Conservation (phyloP, 2,329 filamentous ascomycete genomes). For the Diplodia sapinea region DNA sequence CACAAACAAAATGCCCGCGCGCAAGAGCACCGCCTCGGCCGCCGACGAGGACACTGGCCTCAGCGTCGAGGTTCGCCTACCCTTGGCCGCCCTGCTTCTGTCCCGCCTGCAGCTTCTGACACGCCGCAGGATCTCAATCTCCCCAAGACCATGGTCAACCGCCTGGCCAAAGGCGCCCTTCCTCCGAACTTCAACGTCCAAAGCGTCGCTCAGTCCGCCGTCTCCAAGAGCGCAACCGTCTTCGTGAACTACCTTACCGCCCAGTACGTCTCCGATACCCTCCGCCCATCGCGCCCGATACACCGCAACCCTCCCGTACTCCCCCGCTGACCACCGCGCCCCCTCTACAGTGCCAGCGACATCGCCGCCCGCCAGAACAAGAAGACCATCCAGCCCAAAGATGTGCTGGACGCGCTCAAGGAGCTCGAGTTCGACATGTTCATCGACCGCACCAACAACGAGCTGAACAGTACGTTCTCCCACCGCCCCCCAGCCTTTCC, state of each 20-base stretch:
- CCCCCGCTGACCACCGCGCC: background rate
- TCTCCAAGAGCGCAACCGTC: conserved; percentile 81
- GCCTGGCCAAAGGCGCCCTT: conserved; percentile 78
- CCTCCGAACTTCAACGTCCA: conserved; percentile 84
- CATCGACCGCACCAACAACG: conserved; percentile 72
- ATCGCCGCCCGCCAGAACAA: conserved; percentile 69
- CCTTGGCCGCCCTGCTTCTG: background rate
- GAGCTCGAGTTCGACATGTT: conserved; percentile 77
- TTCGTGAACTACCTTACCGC: conserved; percentile 82
- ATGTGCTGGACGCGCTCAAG: conserved; percentile 79
- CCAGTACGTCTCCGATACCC: conserved; percentile 62
- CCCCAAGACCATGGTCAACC: conserved; percentile 80
- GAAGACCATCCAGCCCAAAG: conserved; percentile 77
- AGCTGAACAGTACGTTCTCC: conserved; percentile 71
- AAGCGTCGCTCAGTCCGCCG: conserved; percentile 77
- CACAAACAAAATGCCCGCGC: conserved; percentile 50
- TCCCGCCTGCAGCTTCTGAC: conserved; percentile 31
- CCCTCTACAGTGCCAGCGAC: conserved; percentile 67
- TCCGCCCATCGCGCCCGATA: background rate
- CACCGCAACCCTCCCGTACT: background rate
- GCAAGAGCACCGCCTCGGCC: conserved; percentile 55
- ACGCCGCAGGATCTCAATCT: conserved; percentile 72
- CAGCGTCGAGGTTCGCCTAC: conserved; percentile 50
- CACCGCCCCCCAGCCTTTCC: too few relatives aligned
- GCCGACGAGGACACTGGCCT: conserved; percentile 49